phyloP scores from a whole-genome alignment of 2,329 filamentous ascomycete genomes.

The Aspergillus udagawae region DNA sequence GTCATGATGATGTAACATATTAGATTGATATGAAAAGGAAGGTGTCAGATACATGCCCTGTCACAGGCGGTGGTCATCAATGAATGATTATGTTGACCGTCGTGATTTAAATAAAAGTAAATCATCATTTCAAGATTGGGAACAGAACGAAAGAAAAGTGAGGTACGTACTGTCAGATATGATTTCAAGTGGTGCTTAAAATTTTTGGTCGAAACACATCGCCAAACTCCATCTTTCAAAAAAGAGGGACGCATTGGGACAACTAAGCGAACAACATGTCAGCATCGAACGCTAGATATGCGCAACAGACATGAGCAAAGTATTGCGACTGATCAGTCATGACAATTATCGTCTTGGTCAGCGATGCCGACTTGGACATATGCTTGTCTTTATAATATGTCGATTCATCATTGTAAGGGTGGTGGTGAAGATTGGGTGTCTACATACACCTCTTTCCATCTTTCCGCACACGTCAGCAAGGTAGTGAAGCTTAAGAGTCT shows the following conservation, averaged over 20 bases:
- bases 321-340: slow-evolving; percentile 42
- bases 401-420: slow-evolving; percentile 68
- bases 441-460: slow-evolving; percentile 20
- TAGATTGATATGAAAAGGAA: slow-evolving; percentile 1
- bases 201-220: not conserved
- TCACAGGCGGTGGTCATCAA: slow-evolving; percentile 79
- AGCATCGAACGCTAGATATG: slow-evolving; percentile 22
- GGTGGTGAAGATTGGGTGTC: slow-evolving; percentile 17
- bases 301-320: slow-evolving; percentile 12
- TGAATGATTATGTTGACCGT: slow-evolving; percentile 78
- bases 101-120: slow-evolving; percentile 66
- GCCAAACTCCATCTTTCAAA: not conserved
- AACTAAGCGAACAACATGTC: slow-evolving; percentile 22
- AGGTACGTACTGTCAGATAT: slow-evolving; percentile 18
- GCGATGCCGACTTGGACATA: slow-evolving; percentile 75
- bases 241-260: not conserved
- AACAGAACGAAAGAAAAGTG: slow-evolving; percentile 5
- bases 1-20: slow-evolving; percentile 9
- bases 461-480: not conserved
- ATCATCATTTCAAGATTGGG: slow-evolving; percentile 61
- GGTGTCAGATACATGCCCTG: slow-evolving; percentile 53
- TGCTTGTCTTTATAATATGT: slow-evolving; percentile 86
- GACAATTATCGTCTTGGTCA: slow-evolving; percentile 51
- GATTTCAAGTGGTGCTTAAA: not conserved
- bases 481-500: not conserved